Percentiles rank a stretch among this genome's conserved stretches.
Evolutionary conservation across 495 filamentous ascomycete genomes (phyloP).

Genomic region (Aspergillus hancockii): DNA sequence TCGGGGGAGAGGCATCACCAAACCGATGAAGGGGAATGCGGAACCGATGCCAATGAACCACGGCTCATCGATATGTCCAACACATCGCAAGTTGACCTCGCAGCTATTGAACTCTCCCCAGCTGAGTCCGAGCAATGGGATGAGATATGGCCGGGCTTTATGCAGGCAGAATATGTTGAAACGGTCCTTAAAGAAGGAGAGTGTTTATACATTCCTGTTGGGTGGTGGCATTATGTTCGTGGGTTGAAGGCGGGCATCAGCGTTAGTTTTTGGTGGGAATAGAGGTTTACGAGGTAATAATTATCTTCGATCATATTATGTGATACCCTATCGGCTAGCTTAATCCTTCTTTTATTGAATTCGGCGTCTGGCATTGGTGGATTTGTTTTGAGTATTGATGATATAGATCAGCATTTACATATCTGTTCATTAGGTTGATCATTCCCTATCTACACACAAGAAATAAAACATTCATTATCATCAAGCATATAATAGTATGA

Average conservation of each 20-base stretch:
- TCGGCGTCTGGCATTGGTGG: no score
- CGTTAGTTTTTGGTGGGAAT: constrained; percentile 95
- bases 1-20: constrained; percentile 21
- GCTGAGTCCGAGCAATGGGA: constrained; percentile 53
- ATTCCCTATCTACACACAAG: neutral
- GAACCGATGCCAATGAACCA: constrained; percentile 14
- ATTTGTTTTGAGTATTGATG: no score
- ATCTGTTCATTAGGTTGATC: no score
- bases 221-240: constrained; percentile 99
- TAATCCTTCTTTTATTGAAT: no score
- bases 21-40: constrained; percentile 3
- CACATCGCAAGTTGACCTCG: constrained; percentile 76
- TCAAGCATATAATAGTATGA: neutral
- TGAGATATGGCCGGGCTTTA: constrained; percentile 56
- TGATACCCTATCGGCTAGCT: no score
- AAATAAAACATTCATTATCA: neutral
- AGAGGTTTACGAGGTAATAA: neutral
- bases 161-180: constrained; percentile 69
- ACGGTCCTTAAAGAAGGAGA: constrained; percentile 79
- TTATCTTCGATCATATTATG: neutral
- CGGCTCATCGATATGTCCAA: constrained; percentile 84
- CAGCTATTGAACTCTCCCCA: constrained; percentile 47
- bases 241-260: constrained; percentile 86
- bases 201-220: constrained; percentile 85
- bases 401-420: no score